Percentiles rank a stretch among this genome's conserved stretches.
phyloP scores from a whole-genome alignment of 139 green algal species.

The Chlorella sp. region DNA sequence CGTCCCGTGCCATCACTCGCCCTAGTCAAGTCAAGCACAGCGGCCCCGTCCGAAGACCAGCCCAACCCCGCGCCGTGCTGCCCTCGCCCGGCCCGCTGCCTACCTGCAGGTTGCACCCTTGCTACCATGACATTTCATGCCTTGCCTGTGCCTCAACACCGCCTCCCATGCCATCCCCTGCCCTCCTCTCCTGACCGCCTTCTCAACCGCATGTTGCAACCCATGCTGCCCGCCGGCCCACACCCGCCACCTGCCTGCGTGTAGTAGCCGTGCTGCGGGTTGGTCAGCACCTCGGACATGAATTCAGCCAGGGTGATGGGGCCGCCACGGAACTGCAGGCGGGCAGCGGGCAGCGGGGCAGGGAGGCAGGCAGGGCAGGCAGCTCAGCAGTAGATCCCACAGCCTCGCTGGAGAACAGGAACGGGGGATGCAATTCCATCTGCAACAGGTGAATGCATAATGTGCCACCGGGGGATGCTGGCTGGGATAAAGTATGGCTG shows the following conservation, averaged over 20 bases:
- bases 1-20: neutral
- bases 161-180: no score
- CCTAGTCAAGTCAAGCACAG: no score
- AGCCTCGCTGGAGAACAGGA: no score
- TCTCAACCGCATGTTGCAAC: neutral
- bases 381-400: neutral
- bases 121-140: neutral
- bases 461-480: no score
- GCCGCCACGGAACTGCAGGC: slow-evolving; percentile 88
- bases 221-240: neutral
- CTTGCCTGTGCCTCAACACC: neutral
- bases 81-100: neutral
- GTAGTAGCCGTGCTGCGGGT: slow-evolving; percentile 87
- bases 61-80: neutral
- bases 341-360: no score
- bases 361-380: neutral
- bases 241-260: slow-evolving; percentile 33
- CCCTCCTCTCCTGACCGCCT: no score
- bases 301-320: slow-evolving; percentile 93
- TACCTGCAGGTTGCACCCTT: neutral
- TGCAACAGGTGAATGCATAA: no score
- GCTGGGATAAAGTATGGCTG: no score
- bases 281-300: slow-evolving; percentile 89
- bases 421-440: no score
- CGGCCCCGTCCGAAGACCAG: no score